phyloP scores from a whole-genome alignment of 2,329 filamentous ascomycete species.

The Pestalotiopsis sp. region DNA sequence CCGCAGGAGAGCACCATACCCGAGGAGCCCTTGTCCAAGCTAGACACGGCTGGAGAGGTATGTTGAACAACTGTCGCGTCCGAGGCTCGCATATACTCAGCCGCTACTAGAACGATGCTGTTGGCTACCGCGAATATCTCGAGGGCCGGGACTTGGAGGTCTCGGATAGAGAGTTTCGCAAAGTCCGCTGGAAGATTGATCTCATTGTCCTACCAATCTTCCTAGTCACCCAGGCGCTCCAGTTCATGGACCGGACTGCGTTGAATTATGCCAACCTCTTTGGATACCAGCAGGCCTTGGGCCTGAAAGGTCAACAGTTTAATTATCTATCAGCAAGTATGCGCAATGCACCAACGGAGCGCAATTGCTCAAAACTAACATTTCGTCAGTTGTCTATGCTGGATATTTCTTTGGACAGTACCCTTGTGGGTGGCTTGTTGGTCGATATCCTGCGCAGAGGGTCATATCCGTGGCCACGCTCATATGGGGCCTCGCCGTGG shows the following conservation, averaged over 20 bases:
- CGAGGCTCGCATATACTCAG: neutral
- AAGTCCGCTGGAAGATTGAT: conserved; percentile 33
- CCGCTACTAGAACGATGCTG: conserved; percentile 16
- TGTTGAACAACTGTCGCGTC: neutral
- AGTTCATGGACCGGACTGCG: conserved; percentile 34
- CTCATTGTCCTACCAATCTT: conserved; percentile 32
- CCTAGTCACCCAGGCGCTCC: conserved; percentile 32
- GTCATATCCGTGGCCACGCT: conserved; percentile 34
- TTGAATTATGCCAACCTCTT: conserved; percentile 38
- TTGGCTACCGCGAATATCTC: conserved; percentile 22
- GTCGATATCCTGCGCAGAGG: conserved; percentile 37
- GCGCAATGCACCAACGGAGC: neutral
- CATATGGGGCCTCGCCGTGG: conserved; percentile 35
- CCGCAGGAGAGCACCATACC: neutral
- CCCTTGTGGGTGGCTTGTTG: conserved; percentile 42
- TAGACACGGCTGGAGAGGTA: conserved; percentile 1
- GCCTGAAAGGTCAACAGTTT: conserved; percentile 35
- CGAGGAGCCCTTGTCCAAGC: conserved; percentile 4
- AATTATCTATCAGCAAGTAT: conserved; percentile 37
- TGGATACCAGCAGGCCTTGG: conserved; percentile 35
- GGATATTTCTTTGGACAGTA: conserved; percentile 44
- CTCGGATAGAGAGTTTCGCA: conserved; percentile 21
- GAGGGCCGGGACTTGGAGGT: conserved; percentile 21
- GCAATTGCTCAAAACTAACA: neutral
- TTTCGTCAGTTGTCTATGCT: conserved; percentile 35